A percentile compares a stretch with the other conserved stretches of the same genome.
Conservation (phyloP, 208 protist species). For the Herpetomonas samuelpessoai region DNA sequence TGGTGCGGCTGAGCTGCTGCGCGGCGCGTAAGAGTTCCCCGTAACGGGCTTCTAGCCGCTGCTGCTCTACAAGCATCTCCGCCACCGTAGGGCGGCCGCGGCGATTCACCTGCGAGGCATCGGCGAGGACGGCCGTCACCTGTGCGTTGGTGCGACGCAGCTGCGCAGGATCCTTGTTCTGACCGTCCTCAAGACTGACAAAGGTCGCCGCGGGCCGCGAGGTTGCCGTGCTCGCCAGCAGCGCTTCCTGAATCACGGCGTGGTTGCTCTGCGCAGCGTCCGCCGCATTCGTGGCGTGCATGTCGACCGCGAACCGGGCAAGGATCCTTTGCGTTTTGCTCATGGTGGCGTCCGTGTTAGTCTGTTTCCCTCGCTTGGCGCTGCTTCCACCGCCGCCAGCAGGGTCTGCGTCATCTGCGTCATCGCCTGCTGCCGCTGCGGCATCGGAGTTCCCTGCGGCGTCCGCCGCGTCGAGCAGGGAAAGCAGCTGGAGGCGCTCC, state of each 20-base stretch:
- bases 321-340: not conserved
- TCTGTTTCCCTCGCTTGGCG: not conserved
- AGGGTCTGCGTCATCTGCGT: not conserved
- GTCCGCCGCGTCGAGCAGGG: conserved; percentile 54
- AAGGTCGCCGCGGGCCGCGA: not conserved
- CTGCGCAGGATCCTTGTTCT: conserved; percentile 10
- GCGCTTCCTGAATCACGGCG: not conserved
- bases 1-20: conserved; percentile 38
- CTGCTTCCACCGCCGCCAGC: not conserved
- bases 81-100: conserved; percentile 72
- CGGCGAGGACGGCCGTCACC: conserved; percentile 35
- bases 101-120: conserved; percentile 19
- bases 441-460: conserved; percentile 17
- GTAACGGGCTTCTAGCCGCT: conserved; percentile 74
- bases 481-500: conserved; percentile 88
- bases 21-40: conserved; percentile 74
- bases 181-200: not conserved
- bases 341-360: conserved; percentile 1
- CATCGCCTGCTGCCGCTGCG: not conserved
- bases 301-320: not conserved
- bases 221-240: not conserved
- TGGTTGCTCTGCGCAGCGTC: not conserved
- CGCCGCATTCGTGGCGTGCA: not conserved
- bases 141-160: conserved; percentile 20
- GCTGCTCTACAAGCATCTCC: conserved; percentile 75